These are phyloP conservation scores for Coriaria nepalensis DNA, from an alignment of 306 rosid genomes.

Conservation along the genomic window DNA sequence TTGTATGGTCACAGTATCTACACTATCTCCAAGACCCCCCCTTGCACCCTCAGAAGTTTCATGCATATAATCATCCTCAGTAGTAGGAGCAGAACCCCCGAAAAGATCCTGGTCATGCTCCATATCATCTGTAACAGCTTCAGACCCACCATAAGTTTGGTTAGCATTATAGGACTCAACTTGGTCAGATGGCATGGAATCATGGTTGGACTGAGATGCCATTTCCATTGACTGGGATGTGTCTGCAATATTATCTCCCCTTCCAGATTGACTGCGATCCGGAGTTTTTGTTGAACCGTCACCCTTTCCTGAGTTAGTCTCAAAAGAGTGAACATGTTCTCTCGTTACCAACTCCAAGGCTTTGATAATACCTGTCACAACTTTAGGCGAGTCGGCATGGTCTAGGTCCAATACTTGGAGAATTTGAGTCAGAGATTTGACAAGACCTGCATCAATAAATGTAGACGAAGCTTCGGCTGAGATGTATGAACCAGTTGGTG, in stretches of 20 bases:
- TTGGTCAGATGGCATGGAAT: constrained; percentile 43
- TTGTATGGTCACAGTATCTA: constrained; percentile 48
- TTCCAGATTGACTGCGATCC: constrained; percentile 46
- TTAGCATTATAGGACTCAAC: constrained; percentile 43
- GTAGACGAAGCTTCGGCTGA: constrained; percentile 76
- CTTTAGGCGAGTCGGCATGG: constrained; percentile 81
- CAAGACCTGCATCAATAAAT: constrained; percentile 79
- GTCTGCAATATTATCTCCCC: constrained; percentile 34
- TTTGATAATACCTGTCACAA: constrained; percentile 69
- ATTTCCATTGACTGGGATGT: constrained; percentile 51
- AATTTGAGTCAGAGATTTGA: constrained; percentile 48
- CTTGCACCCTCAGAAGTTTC: constrained; percentile 61
- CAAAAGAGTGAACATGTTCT: constrained; percentile 64
- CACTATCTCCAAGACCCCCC: constrained; percentile 58
- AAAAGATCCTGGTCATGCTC: constrained; percentile 90
- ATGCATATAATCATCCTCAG: constrained; percentile 79
- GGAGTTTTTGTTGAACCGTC: constrained; percentile 44
- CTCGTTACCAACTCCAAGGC: constrained; percentile 86
- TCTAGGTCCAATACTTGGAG: constrained; percentile 85
- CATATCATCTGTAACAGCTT: constrained; percentile 91
- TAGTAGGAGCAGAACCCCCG: constrained; percentile 52
- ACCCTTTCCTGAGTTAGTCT: constrained; percentile 51
- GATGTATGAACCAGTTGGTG: constrained; percentile 77
- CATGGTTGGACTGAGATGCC: constrained; percentile 46
- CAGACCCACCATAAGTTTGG: constrained; percentile 75